A percentile compares a stretch with the other conserved stretches of the same genome.
Evolutionary conservation across 805 yeast species (phyloP).

Genomic region (Clavispora phyllophila): DNA sequence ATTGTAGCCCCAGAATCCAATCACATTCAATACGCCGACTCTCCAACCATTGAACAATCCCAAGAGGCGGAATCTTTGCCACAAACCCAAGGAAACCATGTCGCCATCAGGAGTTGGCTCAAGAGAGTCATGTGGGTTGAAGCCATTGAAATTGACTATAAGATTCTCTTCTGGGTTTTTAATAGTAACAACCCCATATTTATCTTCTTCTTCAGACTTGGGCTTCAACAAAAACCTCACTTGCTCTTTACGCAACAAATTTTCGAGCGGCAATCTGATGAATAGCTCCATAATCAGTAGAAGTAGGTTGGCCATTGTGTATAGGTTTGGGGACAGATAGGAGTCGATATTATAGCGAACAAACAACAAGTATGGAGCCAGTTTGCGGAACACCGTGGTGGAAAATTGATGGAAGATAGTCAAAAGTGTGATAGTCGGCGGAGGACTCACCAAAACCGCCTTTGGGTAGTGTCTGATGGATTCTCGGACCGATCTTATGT

Average conservation of each 20-base stretch:
- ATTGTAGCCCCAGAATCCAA: slow-evolving; percentile 79
- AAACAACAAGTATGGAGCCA: slow-evolving; percentile 63
- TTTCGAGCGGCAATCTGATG: slow-evolving; percentile 81
- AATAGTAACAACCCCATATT: slow-evolving; percentile 37
- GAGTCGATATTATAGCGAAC: slow-evolving; percentile 61
- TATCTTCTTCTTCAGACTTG: slow-evolving; percentile 32
- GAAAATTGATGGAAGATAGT: slow-evolving; percentile 61
- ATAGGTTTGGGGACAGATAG: slow-evolving; percentile 55
- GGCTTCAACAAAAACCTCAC: slow-evolving; percentile 52
- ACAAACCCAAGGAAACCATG: slow-evolving; percentile 34
- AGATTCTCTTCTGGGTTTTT: slow-evolving; percentile 42
- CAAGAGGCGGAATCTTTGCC: slow-evolving; percentile 28
- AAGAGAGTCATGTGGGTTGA: slow-evolving; percentile 5
- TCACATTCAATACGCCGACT: slow-evolving; percentile 70
- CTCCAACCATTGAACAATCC: slow-evolving; percentile 85
- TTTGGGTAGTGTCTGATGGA: slow-evolving; percentile 58
- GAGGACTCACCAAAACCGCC: slow-evolving; percentile 54
- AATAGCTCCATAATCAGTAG: slow-evolving; percentile 67
- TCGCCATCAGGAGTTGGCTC: not conserved
- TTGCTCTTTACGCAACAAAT: slow-evolving; percentile 79
- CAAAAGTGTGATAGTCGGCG: slow-evolving; percentile 29
- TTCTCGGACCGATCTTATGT: slow-evolving; percentile 65
- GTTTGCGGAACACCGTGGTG: slow-evolving; percentile 53
- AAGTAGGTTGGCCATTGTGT: slow-evolving; percentile 52
- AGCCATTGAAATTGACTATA: slow-evolving; percentile 44